Base-by-base conservation (phyloP, 345 rosid genomes). In the Tarenaya hassleriana region DNA sequence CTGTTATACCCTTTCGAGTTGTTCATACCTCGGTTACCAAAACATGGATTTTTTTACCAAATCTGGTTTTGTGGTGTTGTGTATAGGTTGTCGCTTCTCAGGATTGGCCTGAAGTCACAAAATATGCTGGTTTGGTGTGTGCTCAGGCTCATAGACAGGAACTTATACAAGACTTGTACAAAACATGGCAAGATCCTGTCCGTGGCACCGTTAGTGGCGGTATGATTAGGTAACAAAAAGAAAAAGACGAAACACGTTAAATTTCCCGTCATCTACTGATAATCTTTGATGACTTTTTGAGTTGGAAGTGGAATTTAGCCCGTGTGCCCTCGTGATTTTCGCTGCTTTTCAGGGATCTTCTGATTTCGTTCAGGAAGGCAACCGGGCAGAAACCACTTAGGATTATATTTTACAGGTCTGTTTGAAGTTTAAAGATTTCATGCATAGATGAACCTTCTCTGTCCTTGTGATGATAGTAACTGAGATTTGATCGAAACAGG, bases 61-160 rank as follows among this genome's bases (percentile, higher is more conserved):
- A 44, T 29, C 32, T 43, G 6, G 13, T 21, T 37, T 2, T 10
- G 5, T 7, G 15, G 16, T 39, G 10, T 13, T 3, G 15, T 16
- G 29, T 74, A 50, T 64, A 92, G 98, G 98, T 92, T 29, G 98
- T 92, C 54, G 98, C 98, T 59, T 92, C 98, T 38, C 98, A 92
- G 65, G 98, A 92, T 68, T 92, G 98, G 98, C 98, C 98, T 37
- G 98, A 92, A 77, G 98, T 92, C 45, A 92, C 98, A 21, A 92
- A 92, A 61, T 92, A 92, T 52, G 98, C 97, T 0, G 98, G 98
- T 56, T 66, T 92, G 20, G 98, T 92, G 47, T 92, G 98, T 72
- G 97, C 98, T 68, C 98, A 92, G 78, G 95, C 98, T 79, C 98
- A 88, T 63, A 69, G 98, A 37, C 95, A 92, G 67, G 98, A 92